Evolutionary conservation across 352 stramenopile species (phyloP).

Genomic region (Globisporangium spiculum): DNA sequence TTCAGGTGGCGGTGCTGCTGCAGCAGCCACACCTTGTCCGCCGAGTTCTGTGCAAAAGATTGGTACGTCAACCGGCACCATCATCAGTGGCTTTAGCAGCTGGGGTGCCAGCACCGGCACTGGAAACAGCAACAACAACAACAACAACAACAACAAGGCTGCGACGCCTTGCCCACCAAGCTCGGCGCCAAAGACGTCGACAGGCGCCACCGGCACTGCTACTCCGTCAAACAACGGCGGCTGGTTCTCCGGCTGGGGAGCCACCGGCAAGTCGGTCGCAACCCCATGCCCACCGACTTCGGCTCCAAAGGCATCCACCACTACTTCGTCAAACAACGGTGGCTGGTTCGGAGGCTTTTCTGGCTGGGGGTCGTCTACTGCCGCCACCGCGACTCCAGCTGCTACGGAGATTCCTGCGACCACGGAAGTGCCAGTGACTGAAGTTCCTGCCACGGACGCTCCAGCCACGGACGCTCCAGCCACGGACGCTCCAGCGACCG

Average conservation of each 20-base stretch:
- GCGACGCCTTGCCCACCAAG: not conserved
- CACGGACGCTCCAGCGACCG: no score
- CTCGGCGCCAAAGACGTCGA: not conserved
- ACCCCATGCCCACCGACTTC: not conserved
- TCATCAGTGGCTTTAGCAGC: not conserved
- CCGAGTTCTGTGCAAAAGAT: not conserved
- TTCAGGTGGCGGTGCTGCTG: not conserved
- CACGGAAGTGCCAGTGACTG: not conserved
- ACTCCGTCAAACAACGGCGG: not conserved
- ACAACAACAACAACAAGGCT: not conserved
- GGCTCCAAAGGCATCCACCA: not conserved
- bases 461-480: no score
- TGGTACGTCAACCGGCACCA: not conserved
- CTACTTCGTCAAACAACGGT: not conserved
- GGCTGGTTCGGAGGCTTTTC: not conserved
- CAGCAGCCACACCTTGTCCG: not conserved
- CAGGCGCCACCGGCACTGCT: not conserved
- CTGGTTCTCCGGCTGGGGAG: not conserved
- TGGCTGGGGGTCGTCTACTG: not conserved
- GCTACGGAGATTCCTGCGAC: not conserved
- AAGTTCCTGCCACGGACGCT: not conserved
- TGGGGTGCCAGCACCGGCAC: not conserved
- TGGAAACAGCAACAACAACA: not conserved
- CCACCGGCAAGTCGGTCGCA: not conserved
- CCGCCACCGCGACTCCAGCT: not conserved